A percentile compares a stretch with the other conserved stretches of the same genome.
phyloP scores from a whole-genome alignment of 495 filamentous ascomycete species.

The Rhypophila decipiens region DNA sequence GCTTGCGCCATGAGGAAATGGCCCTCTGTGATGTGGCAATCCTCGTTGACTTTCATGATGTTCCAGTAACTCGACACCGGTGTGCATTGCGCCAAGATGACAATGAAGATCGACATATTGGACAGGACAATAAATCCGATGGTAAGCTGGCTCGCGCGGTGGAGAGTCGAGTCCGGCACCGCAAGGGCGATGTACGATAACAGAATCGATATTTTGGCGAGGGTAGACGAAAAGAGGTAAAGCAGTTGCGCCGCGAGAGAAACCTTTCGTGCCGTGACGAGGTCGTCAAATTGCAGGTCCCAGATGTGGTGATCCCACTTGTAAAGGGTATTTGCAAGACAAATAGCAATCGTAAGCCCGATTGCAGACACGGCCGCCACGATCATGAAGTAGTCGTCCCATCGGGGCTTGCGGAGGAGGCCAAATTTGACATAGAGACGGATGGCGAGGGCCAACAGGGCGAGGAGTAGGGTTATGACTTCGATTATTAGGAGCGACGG shows the following conservation, averaged over 20 bases:
- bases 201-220: conserved; percentile 45
- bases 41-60: conserved; percentile 1
- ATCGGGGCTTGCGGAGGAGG: conserved; percentile 9
- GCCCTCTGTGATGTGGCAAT: conserved; percentile 6
- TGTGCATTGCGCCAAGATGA: conserved; percentile 28
- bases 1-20: conserved; percentile 17
- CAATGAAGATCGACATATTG: conserved; percentile 19
- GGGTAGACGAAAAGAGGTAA: conserved; percentile 15
- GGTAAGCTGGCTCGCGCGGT: conserved; percentile 19
- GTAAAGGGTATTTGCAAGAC: conserved; percentile 14
- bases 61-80: conserved; percentile 32
- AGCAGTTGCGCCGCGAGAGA: conserved; percentile 22
- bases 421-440: conserved; percentile 14
- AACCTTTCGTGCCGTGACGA: conserved; percentile 13
- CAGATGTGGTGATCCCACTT: conserved; percentile 23
- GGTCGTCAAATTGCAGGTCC: conserved; percentile 10
- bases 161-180: conserved; percentile 27
- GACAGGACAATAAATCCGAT: conserved; percentile 17
- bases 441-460: conserved; percentile 12
- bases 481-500: conserved; percentile 21
- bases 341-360: conserved; percentile 15
- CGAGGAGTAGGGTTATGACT: conserved; percentile 14
- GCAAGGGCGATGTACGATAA: conserved; percentile 46
- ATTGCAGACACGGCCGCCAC: conserved; percentile 10
- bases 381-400: conserved; percentile 25